Base-by-base conservation (phyloP, 371 early-diverging fungal species). In the Mortierella sp. region DNA sequence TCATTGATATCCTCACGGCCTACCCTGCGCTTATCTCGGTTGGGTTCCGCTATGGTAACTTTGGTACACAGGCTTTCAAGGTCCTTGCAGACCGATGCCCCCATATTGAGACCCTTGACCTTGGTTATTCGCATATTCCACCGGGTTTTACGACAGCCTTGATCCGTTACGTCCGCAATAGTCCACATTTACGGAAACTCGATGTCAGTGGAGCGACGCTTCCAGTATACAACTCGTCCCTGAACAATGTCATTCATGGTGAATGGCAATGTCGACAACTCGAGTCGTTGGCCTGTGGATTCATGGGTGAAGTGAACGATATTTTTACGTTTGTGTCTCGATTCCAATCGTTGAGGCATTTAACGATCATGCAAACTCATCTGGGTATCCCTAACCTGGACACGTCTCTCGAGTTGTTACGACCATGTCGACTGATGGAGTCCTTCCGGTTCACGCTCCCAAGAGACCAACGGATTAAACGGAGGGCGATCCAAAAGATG, bases 231-330 rank as follows among this genome's bases (percentile, higher is more conserved):
- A 61, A 14, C 4, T 63, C 72, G 2, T 5, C 60, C 16, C 68
- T 67, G 12, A 68, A 62, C 18, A 58, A 60, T 2, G 77, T 74
- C 12, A 48, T 19, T 4, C 57, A 53, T 21, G 26, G 18, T 2
- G 68, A 64, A 7, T 76, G 77, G 77, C 68, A 68, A 14, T 76
- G 72, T 29, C 64, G 62, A 2, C 46, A 51, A 25, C 67, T 76
- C 1, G 77, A 71, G 44, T 71, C 71, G 29, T 65, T 76, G 43
- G 68, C 72, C 21, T 76, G 77, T 56, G 77, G 77, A 9, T 76
- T 76, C 58, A 57, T 61, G 0, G 77, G 77, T 0, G 62, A 68
- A 0, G 77, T 67, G 3, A 68, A 71, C 15, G 67, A 67, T 64
- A 76, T 76, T n/a, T 76, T 76, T 53, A 62, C 68, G 26, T 67